Conservation (phyloP, 2,329 filamentous ascomycete species). For the Aspergillus tanneri region DNA sequence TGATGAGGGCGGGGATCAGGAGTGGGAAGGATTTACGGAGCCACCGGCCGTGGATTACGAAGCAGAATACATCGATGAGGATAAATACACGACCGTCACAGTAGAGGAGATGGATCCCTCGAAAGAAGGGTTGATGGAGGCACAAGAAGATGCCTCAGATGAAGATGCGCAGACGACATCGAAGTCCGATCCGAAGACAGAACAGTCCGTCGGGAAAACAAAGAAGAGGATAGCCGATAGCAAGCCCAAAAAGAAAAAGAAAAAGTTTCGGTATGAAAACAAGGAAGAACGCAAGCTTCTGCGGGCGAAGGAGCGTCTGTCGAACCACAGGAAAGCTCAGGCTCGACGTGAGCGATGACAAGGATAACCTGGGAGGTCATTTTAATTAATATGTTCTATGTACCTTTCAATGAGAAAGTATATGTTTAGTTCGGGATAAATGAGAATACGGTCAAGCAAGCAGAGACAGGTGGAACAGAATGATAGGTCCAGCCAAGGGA, state of each 20-base stretch:
- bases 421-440: constrained; percentile 12
- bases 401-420: constrained; percentile 13
- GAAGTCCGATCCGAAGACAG: constrained; percentile 29
- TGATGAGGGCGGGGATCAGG: constrained; percentile 46
- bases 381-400: constrained; percentile 17
- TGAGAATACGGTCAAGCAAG: constrained; percentile 19
- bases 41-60: constrained; percentile 68
- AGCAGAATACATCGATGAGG: constrained; percentile 94
- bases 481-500: constrained; percentile 17
- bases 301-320: constrained; percentile 62
- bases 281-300: constrained; percentile 73
- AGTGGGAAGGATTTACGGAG: constrained; percentile 64
- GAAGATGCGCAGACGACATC: constrained; percentile 29
- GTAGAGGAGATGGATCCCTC: constrained; percentile 84
- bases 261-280: constrained; percentile 88
- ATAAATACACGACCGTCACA: constrained; percentile 91
- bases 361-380: constrained; percentile 1
- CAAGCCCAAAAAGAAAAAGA: constrained; percentile 76
- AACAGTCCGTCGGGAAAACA: constrained; percentile 50
- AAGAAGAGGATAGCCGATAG: constrained; percentile 44
- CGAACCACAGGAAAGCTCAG: constrained; percentile 69
- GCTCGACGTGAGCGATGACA: constrained; percentile 46
- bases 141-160: constrained; percentile 35
- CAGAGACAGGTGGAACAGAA: constrained; percentile 14
- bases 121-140: constrained; percentile 67